Evolutionary conservation across 106 monocot species (phyloP).

Genomic region (Apostasia shenzhenica): DNA sequence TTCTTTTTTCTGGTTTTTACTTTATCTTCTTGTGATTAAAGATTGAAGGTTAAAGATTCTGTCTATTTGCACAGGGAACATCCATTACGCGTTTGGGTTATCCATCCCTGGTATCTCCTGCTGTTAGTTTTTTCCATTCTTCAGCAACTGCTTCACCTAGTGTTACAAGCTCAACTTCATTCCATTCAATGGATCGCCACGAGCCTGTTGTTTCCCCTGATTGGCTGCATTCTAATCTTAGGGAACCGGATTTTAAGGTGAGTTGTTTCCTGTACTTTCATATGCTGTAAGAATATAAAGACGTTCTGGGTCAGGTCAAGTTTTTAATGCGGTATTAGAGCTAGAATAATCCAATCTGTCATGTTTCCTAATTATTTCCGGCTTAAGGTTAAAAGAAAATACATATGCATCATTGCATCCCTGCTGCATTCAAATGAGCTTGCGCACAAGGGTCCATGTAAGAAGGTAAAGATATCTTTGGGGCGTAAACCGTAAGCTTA

Average conservation of each 20-base stretch:
- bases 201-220: constrained; percentile 72
- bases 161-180: constrained; percentile 4
- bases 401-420: too few relatives aligned
- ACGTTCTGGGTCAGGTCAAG: not conserved
- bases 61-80: constrained; percentile 17
- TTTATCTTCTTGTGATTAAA: not conserved
- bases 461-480: too few relatives aligned
- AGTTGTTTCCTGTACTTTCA: not conserved
- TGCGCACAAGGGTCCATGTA: too few relatives aligned
- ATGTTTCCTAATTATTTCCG: too few relatives aligned
- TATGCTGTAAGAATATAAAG: not conserved
- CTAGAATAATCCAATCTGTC: too few relatives aligned
- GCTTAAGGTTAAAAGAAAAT: too few relatives aligned
- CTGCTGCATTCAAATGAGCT: too few relatives aligned
- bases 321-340: not conserved
- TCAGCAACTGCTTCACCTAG: constrained; percentile 20
- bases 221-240: constrained; percentile 56
- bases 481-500: too few relatives aligned
- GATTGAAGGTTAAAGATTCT: not conserved
- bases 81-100: not conserved
- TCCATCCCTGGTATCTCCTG: constrained; percentile 11
- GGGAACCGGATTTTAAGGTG: constrained; percentile 62
- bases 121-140: constrained; percentile 19
- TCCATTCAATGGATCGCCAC: constrained; percentile 15
- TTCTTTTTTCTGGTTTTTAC: constrained; percentile 3